Conservation (phyloP, 768 basidiomycete species). For the Lactarius hatsudake region DNA sequence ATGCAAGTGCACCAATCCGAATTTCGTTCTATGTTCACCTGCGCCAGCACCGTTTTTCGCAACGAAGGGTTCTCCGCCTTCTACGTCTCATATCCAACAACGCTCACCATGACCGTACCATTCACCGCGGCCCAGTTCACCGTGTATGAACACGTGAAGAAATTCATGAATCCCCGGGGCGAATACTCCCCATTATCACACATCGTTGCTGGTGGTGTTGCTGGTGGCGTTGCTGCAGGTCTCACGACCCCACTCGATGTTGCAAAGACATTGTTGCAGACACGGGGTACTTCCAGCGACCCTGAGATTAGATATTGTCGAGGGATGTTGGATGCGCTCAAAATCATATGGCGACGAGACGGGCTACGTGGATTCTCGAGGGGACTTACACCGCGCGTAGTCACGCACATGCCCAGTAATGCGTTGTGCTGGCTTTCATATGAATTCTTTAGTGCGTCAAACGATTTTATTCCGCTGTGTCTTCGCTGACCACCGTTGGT, state of each 20-base stretch:
- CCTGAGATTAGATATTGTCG: constrained; percentile 76
- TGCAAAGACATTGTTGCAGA: constrained; percentile 95
- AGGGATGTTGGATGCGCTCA: constrained; percentile 85
- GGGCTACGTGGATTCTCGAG: constrained; percentile 83
- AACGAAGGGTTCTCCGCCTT: constrained; percentile 88
- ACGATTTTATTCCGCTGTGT: neutral
- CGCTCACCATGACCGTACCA: constrained; percentile 92
- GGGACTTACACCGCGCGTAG: constrained; percentile 85
- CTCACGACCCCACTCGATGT: constrained; percentile 97
- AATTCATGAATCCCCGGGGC: constrained; percentile 76
- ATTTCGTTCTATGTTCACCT: constrained; percentile 83
- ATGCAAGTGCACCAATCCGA: constrained; percentile 97
- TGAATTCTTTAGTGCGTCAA: constrained; percentile 92
- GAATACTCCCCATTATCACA: constrained; percentile 93
- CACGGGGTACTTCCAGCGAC: constrained; percentile 86
- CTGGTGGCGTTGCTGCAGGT: constrained; percentile 92
- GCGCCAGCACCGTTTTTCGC: constrained; percentile 79
- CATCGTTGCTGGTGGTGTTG: constrained; percentile 86
- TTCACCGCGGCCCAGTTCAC: constrained; percentile 99
- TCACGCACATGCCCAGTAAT: constrained; percentile 96
- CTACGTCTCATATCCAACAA: constrained; percentile 98
- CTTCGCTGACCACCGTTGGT: constrained; percentile 1
- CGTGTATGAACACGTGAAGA: constrained; percentile 92
- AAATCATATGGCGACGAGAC: constrained; percentile 83
- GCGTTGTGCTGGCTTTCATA: constrained; percentile 97